Evolutionary conservation across 805 yeast genomes (phyloP), one percentile per base, ranked within the genome.

Genomic region (Phaffomyces opuntiae): DNA sequence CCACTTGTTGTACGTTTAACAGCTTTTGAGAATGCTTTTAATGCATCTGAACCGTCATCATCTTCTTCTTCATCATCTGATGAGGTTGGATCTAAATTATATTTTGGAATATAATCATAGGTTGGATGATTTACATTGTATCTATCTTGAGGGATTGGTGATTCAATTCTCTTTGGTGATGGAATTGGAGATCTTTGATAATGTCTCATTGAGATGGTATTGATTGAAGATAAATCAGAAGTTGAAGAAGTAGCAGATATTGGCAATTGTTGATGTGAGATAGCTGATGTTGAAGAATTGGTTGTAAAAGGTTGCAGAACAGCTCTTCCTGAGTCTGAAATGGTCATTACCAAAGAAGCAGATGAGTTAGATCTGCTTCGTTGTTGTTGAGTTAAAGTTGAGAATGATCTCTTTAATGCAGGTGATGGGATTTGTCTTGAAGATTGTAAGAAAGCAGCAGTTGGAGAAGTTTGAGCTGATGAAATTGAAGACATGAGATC

Each of bases 151-250:
- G 51, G 46, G 8, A 46, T n/a, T 27, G 55, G 55, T 1, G 54
- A 50, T 35, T 45, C 49, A 35, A 44, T 46, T 40, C 62, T 51
- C 36, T 57, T 52, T 13, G 63, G 63, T 3, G 63, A 59, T 2
- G 60, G 60, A 46, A 56, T 48, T 44, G 57, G 53, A 33, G 62
- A 44, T 43, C 47, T 41, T 25, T 50, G 32, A 26, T 49, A 45
- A 21, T 36, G 38, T 17, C 45, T 43, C 13, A 47, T 44, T 38
- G 46, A 46, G 6, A 46, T 39, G 35, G 54, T 47, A 1, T 47
- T 29, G 9, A 51, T 19, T 1, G 59, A 53, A 25, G 46, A 49
- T 6, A 56, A 49, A 25, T 56, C 61, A 9, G 59, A 53, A 7
- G 49, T 45, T 4, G 62, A 57, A 1, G 58, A 52, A 5, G 59